Conservation (phyloP, 176 grass and related monocot species). For the Alopecurus myosuroides region DNA sequence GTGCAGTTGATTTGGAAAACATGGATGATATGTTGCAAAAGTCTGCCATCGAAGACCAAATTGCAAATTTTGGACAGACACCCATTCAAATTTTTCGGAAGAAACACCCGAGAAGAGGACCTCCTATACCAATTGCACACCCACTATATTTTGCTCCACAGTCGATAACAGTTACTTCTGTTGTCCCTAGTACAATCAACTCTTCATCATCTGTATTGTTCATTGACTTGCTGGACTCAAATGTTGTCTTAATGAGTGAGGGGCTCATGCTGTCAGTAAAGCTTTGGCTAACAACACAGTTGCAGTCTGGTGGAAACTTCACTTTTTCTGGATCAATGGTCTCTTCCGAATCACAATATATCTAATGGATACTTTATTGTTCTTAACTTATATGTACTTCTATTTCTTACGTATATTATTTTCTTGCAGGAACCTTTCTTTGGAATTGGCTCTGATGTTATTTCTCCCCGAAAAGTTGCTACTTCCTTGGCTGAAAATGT, state of each 20-base stretch:
- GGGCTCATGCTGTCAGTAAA: constrained; percentile 73
- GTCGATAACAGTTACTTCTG: constrained; percentile 76
- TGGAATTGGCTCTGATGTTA: constrained; percentile 90
- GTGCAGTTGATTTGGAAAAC: constrained; percentile 95
- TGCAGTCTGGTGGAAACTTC: constrained; percentile 89
- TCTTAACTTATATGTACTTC: constrained; percentile 17
- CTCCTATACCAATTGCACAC: constrained; percentile 89
- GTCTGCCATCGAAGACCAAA: constrained; percentile 97
- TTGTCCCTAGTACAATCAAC: constrained; percentile 46
- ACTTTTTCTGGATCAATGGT: constrained; percentile 98
- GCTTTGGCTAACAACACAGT: constrained; percentile 82
- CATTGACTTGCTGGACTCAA: constrained; percentile 76
- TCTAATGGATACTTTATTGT: background rate
- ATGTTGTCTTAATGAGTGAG: constrained; percentile 67
- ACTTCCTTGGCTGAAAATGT: constrained; percentile 85
- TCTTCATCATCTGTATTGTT: constrained; percentile 62
- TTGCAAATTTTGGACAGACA: constrained; percentile 99
- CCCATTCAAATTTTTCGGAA: constrained; percentile 96
- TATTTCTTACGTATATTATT: constrained; percentile 18
- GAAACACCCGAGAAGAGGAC: constrained; percentile 95
- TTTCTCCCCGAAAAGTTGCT: constrained; percentile 76
- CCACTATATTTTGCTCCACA: constrained; percentile 94
- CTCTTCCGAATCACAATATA: constrained; percentile 20
- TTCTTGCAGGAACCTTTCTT: constrained; percentile 86
- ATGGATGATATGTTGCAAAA: constrained; percentile 99